Percentiles rank a stretch among this genome's conserved stretches.
phyloP scores from a whole-genome alignment of 2,329 filamentous ascomycete species.

The Grosmannia huntii region DNA sequence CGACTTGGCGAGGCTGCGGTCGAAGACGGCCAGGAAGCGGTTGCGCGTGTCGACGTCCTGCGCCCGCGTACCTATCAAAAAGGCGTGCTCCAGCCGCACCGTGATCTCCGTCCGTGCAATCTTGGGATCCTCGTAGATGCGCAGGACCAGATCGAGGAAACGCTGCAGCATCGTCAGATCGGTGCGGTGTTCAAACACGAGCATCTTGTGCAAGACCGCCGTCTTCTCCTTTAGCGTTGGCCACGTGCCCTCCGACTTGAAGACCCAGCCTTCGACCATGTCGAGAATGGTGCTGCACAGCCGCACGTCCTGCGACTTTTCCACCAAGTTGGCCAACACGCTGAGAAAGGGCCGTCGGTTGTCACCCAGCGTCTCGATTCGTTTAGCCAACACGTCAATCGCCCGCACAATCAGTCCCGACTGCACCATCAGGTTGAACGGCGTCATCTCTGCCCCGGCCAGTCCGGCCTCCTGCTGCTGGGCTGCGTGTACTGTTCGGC shows the following conservation, averaged over 20 bases:
- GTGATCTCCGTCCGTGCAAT: constrained; percentile 91
- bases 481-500: constrained; percentile 27
- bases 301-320: constrained; percentile 78
- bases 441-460: constrained; percentile 44
- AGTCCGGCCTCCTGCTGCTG: constrained; percentile 32
- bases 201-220: constrained; percentile 97
- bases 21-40: constrained; percentile 91
- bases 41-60: constrained; percentile 95
- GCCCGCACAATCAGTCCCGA: constrained; percentile 88
- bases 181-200: constrained; percentile 76
- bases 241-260: constrained; percentile 87
- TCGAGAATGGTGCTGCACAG: constrained; percentile 86
- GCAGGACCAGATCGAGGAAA: constrained; percentile 90
- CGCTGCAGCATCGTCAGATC: constrained; percentile 80
- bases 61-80: constrained; percentile 86
- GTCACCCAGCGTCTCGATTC: constrained; percentile 87
- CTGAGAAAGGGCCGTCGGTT: constrained; percentile 88
- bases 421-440: constrained; percentile 77
- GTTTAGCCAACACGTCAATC: constrained; percentile 79
- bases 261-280: constrained; percentile 94
- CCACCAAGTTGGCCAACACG: constrained; percentile 85
- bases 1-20: constrained; percentile 84
- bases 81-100: constrained; percentile 94
- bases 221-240: constrained; percentile 98
- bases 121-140: constrained; percentile 95